phyloP scores from a whole-genome alignment of 2,329 filamentous ascomycete genomes.

The Epichloe sp. region DNA sequence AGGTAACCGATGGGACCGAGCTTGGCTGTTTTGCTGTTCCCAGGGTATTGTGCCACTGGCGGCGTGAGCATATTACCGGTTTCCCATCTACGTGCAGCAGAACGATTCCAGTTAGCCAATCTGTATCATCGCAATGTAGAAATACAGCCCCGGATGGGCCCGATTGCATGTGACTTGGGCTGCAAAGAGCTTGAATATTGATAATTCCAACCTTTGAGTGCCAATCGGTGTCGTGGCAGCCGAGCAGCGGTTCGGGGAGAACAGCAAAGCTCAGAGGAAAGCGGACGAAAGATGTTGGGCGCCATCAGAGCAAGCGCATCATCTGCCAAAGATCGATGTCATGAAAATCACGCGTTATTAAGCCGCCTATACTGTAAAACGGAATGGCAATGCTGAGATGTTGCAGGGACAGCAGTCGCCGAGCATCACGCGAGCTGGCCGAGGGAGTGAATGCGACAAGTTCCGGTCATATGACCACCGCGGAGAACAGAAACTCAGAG shows the following conservation, averaged over 20 bases:
- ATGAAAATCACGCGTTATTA: neutral
- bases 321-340: slow-evolving; percentile 13
- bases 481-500: neutral
- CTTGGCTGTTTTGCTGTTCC: slow-evolving; percentile 15
- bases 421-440: too few species aligned
- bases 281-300: slow-evolving; percentile 20
- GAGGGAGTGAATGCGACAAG: too few species aligned
- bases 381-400: too few species aligned
- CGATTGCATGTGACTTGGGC: neutral
- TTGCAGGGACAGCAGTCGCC: too few species aligned
- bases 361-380: too few species aligned
- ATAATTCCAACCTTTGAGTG: slow-evolving; percentile 10
- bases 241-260: slow-evolving; percentile 12
- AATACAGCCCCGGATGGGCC: neutral
- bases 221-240: slow-evolving; percentile 13
- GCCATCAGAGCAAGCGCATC: slow-evolving; percentile 20
- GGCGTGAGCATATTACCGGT: slow-evolving; percentile 13
- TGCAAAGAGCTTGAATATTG: neutral
- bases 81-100: slow-evolving; percentile 7
- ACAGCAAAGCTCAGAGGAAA: slow-evolving; percentile 19
- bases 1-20: slow-evolving; percentile 15
- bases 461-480: too few species aligned
- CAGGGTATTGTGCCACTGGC: slow-evolving; percentile 27
- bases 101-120: neutral
- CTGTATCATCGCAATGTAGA: slow-evolving; percentile 1